A percentile compares a stretch with the other conserved stretches of the same genome.
Conservation (phyloP, 2,329 filamentous ascomycete species). For the Scedosporium minutisporum region DNA sequence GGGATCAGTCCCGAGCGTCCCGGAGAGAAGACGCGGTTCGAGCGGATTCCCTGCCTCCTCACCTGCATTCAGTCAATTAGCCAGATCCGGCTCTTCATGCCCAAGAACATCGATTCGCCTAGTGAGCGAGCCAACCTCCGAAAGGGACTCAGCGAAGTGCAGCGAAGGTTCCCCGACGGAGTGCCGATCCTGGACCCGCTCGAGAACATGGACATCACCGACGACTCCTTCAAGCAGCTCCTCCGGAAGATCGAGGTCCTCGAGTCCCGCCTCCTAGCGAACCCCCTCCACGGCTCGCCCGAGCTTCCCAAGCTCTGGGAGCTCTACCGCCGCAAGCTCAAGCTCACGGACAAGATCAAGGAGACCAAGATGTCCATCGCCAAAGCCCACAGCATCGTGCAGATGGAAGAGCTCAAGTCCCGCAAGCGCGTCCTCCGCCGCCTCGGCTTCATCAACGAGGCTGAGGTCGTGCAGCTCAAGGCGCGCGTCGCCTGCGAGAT, state of each 20-base stretch:
- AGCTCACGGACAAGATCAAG: conserved; percentile 70
- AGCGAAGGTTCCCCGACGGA: conserved; percentile 84
- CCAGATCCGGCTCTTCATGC: conserved; percentile 74
- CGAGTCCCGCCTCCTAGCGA: conserved; percentile 78
- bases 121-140: conserved; percentile 23
- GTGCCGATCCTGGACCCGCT: conserved; percentile 83
- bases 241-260: conserved; percentile 94
- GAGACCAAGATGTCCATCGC: conserved; percentile 77
- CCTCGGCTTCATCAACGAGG: conserved; percentile 90
- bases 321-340: conserved; percentile 74
- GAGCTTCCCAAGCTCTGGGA: conserved; percentile 76
- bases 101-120: conserved; percentile 49
- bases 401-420: conserved; percentile 92
- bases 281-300: conserved; percentile 85
- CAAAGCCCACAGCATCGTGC: conserved; percentile 76
- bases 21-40: conserved; percentile 60
- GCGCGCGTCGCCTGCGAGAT: conserved; percentile 97
- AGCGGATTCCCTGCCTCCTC: conserved; percentile 77
- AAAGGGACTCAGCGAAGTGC: conserved; percentile 66
- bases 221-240: conserved; percentile 88
- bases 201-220: conserved; percentile 90
- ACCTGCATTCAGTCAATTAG: conserved; percentile 78
- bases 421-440: conserved; percentile 91
- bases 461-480: conserved; percentile 92
- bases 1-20: conserved; percentile 55